phyloP scores from a whole-genome alignment of 805 yeast genomes.

The Hanseniaspora guilliermondii region DNA sequence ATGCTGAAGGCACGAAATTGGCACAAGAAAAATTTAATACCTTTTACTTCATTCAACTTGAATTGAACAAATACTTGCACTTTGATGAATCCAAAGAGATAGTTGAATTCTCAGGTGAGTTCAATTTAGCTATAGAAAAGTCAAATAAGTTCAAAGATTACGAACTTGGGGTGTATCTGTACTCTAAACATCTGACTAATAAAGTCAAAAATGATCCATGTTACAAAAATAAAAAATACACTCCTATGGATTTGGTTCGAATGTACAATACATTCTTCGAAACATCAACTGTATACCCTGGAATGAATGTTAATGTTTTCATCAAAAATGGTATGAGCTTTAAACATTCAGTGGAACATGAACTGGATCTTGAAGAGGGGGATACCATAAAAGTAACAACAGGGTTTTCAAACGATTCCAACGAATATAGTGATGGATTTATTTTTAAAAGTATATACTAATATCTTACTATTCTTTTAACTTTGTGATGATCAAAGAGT shows the following conservation, averaged over 20 bases:
- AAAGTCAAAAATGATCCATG: background rate
- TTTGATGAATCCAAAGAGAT: background rate
- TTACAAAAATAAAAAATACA: background rate
- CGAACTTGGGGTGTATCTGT: conserved; percentile 4
- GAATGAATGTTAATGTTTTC: conserved; percentile 6
- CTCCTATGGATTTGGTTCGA: conserved; percentile 3
- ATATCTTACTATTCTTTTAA: background rate
- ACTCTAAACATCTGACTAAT: background rate
- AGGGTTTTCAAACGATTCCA: background rate
- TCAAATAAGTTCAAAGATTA: background rate
- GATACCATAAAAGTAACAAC: background rate
- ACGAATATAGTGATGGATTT: background rate
- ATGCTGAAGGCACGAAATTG: background rate
- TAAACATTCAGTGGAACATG: conserved; percentile 12
- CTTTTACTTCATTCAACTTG: background rate
- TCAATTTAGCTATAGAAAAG: background rate
- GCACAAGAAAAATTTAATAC: background rate
- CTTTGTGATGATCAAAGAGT: background rate
- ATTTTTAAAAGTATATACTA: conserved; percentile 5
- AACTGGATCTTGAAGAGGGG: conserved; percentile 4
- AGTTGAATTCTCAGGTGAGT: background rate
- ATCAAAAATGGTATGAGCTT: conserved; percentile 1
- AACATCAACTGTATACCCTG: conserved; percentile 5
- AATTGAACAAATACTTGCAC: background rate
- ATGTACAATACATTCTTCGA: conserved; percentile 5